A percentile compares a stretch with the other conserved stretches of the same genome.
Conservation (phyloP, 768 basidiomycete species). For the Strobilomyces echinocephalus region DNA sequence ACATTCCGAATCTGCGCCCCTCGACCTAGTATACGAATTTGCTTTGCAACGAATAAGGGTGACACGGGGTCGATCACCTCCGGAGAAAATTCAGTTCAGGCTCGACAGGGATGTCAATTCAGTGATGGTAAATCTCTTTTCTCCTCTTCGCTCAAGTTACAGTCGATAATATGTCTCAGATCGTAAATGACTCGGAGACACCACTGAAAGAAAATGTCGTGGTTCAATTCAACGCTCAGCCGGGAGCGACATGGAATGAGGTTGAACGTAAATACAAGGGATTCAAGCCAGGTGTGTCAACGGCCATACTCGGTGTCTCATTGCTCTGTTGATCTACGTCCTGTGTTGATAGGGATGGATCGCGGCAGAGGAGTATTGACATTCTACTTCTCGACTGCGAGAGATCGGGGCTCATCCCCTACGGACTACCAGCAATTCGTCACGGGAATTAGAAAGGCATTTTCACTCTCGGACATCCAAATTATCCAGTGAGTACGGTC, state of each 20-base stretch:
- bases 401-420: conserved; percentile 10
- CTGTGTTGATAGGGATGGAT: conserved; percentile 11
- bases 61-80: conserved; percentile 7
- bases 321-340: not conserved
- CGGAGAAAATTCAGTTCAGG: conserved; percentile 11
- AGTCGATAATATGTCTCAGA: conserved; percentile 8
- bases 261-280: conserved; percentile 11
- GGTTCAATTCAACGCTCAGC: conserved; percentile 15
- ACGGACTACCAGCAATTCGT: conserved; percentile 24
- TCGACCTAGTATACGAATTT: conserved; percentile 14
- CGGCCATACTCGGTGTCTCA: not conserved
- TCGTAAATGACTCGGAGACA: conserved; percentile 16
- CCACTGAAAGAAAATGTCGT: conserved; percentile 18
- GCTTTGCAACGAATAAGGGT: conserved; percentile 7
- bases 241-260: conserved; percentile 4
- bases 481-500: conserved; percentile 13
- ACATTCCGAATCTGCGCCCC: conserved; percentile 9
- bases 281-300: conserved; percentile 25
- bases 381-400: conserved; percentile 22
- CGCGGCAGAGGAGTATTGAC: conserved; percentile 9
- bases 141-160: not conserved
- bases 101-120: conserved; percentile 12
- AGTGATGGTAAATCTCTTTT: conserved; percentile 13
- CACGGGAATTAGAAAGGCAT: conserved; percentile 6
- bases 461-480: not conserved